Conservation (phyloP, 2,329 filamentous ascomycete species). For the Talaromyces sp. region DNA sequence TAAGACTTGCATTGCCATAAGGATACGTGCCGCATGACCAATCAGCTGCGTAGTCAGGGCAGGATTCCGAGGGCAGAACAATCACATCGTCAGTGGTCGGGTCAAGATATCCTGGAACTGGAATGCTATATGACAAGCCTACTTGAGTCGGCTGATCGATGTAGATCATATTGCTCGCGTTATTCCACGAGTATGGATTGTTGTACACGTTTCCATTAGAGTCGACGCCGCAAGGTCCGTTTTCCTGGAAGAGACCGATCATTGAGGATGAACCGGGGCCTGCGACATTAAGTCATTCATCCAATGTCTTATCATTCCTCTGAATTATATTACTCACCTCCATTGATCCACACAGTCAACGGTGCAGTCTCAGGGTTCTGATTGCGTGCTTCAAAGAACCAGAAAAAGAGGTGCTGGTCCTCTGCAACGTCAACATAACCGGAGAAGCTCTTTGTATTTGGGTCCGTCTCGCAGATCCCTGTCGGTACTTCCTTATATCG, state of each 20-base stretch:
- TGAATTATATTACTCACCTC: slow-evolving; percentile 37
- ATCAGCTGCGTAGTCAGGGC: slow-evolving; percentile 16
- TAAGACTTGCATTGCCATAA: slow-evolving; percentile 50
- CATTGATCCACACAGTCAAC: slow-evolving; percentile 47
- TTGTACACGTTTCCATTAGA: slow-evolving; percentile 43
- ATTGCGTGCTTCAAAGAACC: slow-evolving; percentile 56
- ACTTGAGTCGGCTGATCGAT: slow-evolving; percentile 63
- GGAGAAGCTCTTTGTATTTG: slow-evolving; percentile 55
- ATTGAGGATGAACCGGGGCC: slow-evolving; percentile 45
- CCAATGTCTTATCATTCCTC: not conserved
- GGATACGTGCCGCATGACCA: slow-evolving; percentile 16
- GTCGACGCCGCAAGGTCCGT: slow-evolving; percentile 44
- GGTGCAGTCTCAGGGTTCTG: slow-evolving; percentile 45
- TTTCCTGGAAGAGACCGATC: slow-evolving; percentile 42
- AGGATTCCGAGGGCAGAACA: slow-evolving; percentile 35
- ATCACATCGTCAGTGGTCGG: slow-evolving; percentile 35
- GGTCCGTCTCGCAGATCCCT: slow-evolving; percentile 56
- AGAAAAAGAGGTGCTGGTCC: slow-evolving; percentile 63
- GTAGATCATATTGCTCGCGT: slow-evolving; percentile 64
- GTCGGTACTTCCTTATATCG: slow-evolving; percentile 50
- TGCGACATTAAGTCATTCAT: not conserved
- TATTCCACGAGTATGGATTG: slow-evolving; percentile 58
- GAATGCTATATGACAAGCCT: slow-evolving; percentile 54
- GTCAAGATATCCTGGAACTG: slow-evolving; percentile 25
- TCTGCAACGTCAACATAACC: slow-evolving; percentile 56